These are phyloP conservation scores for Monoraphidium neglectum DNA, from an alignment of 139 green algal species.

Conservation along the genomic window DNA sequence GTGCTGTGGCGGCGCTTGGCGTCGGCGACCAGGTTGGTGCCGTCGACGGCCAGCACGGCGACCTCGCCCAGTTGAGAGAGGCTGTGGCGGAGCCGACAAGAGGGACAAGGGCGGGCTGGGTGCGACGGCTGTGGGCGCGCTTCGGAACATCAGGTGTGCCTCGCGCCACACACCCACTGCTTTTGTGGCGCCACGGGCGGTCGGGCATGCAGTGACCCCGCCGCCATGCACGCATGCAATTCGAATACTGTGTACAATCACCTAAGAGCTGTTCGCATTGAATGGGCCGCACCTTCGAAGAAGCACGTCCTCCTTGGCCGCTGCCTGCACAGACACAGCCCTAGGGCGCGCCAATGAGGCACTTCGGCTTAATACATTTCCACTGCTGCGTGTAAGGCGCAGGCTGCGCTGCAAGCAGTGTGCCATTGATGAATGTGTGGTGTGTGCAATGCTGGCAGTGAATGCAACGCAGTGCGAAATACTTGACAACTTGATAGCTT, in stretches of 20 bases:
- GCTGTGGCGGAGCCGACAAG: no score
- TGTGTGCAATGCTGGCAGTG: no score
- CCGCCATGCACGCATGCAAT: neutral
- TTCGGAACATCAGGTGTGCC: neutral
- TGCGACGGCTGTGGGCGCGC: neutral
- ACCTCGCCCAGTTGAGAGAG: constrained; percentile 54
- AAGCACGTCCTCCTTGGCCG: constrained; percentile 27
- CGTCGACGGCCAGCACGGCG: constrained; percentile 65
- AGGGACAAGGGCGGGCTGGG: neutral
- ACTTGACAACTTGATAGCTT: no score
- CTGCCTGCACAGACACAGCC: no score
- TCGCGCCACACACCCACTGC: neutral
- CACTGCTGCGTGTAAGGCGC: no score
- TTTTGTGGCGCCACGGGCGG: neutral
- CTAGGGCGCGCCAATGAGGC: no score
- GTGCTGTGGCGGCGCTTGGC: constrained; percentile 62
- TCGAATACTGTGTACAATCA: neutral
- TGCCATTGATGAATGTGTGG: no score
- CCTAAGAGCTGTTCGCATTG: no score
- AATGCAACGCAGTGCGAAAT: no score
- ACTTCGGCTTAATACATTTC: no score
- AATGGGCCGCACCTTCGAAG: constrained; percentile 30
- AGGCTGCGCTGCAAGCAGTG: no score
- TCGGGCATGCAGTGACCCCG: neutral
- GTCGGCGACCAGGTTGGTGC: constrained; percentile 81